Base-by-base conservation (phyloP, 2,329 filamentous ascomycete genomes). In the Aspergillus terreus region DNA sequence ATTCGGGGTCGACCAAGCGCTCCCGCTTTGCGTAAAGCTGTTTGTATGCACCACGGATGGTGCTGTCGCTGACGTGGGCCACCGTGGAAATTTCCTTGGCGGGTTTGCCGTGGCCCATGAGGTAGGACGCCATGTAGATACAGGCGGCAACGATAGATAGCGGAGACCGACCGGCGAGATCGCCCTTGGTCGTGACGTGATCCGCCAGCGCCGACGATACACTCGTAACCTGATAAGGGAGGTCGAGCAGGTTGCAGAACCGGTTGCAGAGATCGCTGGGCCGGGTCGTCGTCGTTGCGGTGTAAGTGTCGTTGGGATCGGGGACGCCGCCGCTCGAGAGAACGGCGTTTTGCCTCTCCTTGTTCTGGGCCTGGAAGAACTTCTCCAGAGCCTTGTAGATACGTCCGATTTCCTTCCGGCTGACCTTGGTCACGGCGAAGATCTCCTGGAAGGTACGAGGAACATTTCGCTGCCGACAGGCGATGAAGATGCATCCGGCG, bases 401-500 rank as follows among this genome's bases (percentile, higher is more conserved):
- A 52, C 92, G 81, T 19, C 94, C 94, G 57, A 99, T 96, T 68
- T 99, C 95, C 76, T 97, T 97, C 78, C 97, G 96, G 54, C 87
- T 86, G 25, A 99, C 92, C 61, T 89, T 90, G 7, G 94, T 99
- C 69, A 97, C 79, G 55, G 90, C 87, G 75, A 89, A 95, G 64
- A 99, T 94, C 71, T 99, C 95, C 45, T 88, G 85, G 76, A 99
- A 99, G 3, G 91, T 95, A 59, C 94, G 88, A 4, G 89, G 87
- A 27, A 92, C 87, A 55, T 85, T 83, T 66, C 90, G 88, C 72
- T 96, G 90, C 42, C 94, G 90, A 70, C 92, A 97, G 38, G 94
- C 91, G 63, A 99, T 92, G 78, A 99, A 97, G 72, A 99, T 94
- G 74, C 92, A 96, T 6, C 92, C 91, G 4, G 94, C 94, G 60